Conservation (phyloP, 73 alveolate genomes). For the Paramecium caudatum region DNA sequence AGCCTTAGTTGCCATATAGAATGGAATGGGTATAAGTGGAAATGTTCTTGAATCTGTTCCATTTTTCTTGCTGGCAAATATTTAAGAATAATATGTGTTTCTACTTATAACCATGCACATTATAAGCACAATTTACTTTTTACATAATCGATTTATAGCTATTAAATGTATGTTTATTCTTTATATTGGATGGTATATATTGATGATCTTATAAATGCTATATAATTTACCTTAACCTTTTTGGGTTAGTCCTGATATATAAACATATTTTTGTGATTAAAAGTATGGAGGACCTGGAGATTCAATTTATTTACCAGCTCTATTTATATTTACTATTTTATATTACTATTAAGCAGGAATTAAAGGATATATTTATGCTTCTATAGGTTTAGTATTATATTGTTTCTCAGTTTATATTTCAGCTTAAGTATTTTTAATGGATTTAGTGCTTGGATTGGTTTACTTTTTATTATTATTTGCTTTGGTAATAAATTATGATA, state of each 20-base stretch:
- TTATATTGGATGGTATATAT: constrained; percentile 38
- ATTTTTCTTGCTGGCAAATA: constrained; percentile 34
- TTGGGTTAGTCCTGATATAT: constrained; percentile 13
- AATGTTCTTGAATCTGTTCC: constrained; percentile 16
- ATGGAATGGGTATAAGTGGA: constrained; percentile 24
- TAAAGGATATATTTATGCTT: constrained; percentile 3
- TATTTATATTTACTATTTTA: not conserved
- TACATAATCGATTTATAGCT: constrained; percentile 47
- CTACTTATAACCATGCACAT: constrained; percentile 19
- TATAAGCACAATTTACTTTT: constrained; percentile 6
- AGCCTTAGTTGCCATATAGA: not conserved
- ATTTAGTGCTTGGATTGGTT: constrained; percentile 21
- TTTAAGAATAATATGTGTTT: constrained; percentile 44
- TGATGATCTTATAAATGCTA: constrained; percentile 24
- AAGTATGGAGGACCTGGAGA: constrained; percentile 60
- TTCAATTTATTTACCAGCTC: constrained; percentile 10
- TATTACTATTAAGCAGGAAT: not conserved
- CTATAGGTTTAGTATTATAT: not conserved
- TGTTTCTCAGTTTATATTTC: constrained; percentile 41
- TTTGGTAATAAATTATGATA: constrained; percentile 26
- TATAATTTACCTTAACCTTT: constrained; percentile 46
- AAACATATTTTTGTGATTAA: constrained; percentile 36
- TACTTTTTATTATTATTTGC: constrained; percentile 18
- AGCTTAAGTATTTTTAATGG: constrained; percentile 27
- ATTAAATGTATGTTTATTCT: constrained; percentile 9